phyloP scores from a whole-genome alignment of 2,329 filamentous ascomycete genomes.

The Cytospora leucostoma region DNA sequence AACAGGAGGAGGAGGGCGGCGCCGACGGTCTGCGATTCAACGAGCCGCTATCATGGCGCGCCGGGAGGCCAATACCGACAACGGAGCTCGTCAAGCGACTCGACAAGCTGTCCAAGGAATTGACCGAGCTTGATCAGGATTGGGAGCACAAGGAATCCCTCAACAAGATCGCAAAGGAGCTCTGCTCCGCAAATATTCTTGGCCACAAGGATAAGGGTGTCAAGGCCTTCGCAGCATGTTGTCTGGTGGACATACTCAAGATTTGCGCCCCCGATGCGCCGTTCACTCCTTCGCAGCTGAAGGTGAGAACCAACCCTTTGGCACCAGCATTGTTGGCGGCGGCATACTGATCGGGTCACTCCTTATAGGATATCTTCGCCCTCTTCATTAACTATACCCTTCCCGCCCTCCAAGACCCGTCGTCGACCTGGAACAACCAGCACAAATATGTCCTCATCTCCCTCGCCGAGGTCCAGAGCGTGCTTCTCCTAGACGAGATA shows the following conservation, averaged over 20 bases:
- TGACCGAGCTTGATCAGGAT: constrained; percentile 85
- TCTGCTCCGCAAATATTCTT: constrained; percentile 79
- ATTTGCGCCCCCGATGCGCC: constrained; percentile 94
- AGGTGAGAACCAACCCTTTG: constrained; percentile 56
- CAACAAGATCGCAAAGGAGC: constrained; percentile 77
- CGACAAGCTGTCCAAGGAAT: constrained; percentile 77
- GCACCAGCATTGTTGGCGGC: not conserved
- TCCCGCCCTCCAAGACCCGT: constrained; percentile 81
- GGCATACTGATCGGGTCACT: constrained; percentile 1
- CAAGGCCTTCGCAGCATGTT: constrained; percentile 83
- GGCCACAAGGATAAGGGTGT: constrained; percentile 93
- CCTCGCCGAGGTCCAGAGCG: constrained; percentile 89
- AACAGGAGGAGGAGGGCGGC: constrained; percentile 43
- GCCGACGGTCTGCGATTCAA: constrained; percentile 70
- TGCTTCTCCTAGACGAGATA: constrained; percentile 86
- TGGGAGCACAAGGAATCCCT: constrained; percentile 82
- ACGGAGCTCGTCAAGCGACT: constrained; percentile 80
- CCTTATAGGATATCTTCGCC: constrained; percentile 80
- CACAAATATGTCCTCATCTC: constrained; percentile 90
- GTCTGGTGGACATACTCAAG: constrained; percentile 88
- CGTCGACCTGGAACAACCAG: constrained; percentile 87
- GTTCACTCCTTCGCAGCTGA: constrained; percentile 85
- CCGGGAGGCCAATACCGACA: constrained; percentile 84
- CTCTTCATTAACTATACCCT: constrained; percentile 83
- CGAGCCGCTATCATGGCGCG: constrained; percentile 85